Percentiles rank a stretch among this genome's conserved stretches.
Evolutionary conservation across 306 rosid species (phyloP).

Genomic region (Castanea sativa): DNA sequence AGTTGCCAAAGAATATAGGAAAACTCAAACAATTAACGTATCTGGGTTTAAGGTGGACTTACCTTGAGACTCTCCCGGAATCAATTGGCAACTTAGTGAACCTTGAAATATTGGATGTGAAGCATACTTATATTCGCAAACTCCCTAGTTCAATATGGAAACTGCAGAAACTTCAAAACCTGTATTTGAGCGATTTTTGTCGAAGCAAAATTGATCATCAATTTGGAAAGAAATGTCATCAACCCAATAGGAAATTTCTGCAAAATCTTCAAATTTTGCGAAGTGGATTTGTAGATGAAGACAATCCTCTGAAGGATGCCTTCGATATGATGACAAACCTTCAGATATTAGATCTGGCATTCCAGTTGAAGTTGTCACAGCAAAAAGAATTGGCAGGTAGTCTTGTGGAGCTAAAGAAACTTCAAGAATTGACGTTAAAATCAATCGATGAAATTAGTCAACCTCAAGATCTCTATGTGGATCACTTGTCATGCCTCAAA

Average conservation of each 20-base stretch:
- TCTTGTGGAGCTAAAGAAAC: slow-evolving; percentile 3
- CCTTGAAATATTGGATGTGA: slow-evolving; percentile 40
- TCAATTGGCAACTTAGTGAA: slow-evolving; percentile 22
- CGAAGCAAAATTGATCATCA: slow-evolving; percentile 11
- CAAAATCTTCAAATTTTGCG: slow-evolving; percentile 24
- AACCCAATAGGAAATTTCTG: neutral
- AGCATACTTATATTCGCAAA: slow-evolving; percentile 28
- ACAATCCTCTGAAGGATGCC: neutral
- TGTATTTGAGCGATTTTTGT: slow-evolving; percentile 19
- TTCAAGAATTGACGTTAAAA: slow-evolving; percentile 18
- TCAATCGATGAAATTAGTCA: slow-evolving; percentile 19
- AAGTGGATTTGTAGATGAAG: slow-evolving; percentile 30
- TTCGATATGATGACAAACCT: slow-evolving; percentile 23
- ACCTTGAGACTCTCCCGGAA: slow-evolving; percentile 22
- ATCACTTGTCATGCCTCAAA: too few relatives aligned
- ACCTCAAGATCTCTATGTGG: too few relatives aligned
- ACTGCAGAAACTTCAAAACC: slow-evolving; percentile 23
- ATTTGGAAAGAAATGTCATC: neutral
- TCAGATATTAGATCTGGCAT: slow-evolving; percentile 28
- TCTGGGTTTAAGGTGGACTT: slow-evolving; percentile 39
- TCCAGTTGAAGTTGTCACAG: slow-evolving; percentile 16
- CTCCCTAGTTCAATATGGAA: slow-evolving; percentile 38
- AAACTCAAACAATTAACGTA: slow-evolving; percentile 23
- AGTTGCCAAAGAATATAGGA: slow-evolving; percentile 22
- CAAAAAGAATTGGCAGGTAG: slow-evolving; percentile 13